These are phyloP conservation scores for Taphrina deformans DNA, from an alignment of 1,139 yeast species.

Conservation along the genomic window DNA sequence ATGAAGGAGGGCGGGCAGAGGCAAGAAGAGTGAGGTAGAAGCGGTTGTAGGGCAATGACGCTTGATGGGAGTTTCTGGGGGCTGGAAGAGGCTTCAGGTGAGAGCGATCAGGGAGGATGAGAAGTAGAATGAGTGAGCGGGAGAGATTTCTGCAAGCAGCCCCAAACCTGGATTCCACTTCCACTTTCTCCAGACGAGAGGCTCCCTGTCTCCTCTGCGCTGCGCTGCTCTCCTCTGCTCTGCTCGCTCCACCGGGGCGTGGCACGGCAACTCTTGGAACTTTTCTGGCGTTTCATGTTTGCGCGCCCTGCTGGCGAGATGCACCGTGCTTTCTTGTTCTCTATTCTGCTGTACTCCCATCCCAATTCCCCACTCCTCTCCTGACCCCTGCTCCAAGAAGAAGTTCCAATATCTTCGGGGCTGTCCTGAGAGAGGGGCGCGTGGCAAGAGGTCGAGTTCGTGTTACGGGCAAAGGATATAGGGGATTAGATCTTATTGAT, in stretches of 20 bases:
- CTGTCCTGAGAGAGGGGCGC: background rate
- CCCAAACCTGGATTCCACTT: too few relatives aligned
- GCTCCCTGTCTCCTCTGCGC: too few relatives aligned
- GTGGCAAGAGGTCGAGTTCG: background rate
- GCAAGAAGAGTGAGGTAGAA: too few relatives aligned
- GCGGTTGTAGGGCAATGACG: too few relatives aligned
- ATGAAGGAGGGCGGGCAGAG: background rate
- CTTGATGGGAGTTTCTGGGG: too few relatives aligned
- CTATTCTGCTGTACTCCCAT: background rate
- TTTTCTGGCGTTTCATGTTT: slow-evolving; percentile 1
- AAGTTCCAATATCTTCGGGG: background rate
- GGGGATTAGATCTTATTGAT: background rate
- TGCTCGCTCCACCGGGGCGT: too few relatives aligned
- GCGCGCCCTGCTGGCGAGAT: background rate
- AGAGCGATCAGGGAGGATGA: background rate
- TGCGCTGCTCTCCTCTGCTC: too few relatives aligned
- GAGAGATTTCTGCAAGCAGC: too few relatives aligned
- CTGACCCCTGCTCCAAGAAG: background rate
- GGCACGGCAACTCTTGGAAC: too few relatives aligned
- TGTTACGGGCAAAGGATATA: background rate
- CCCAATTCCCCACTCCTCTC: background rate
- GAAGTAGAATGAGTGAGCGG: too few relatives aligned
- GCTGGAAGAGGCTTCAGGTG: too few relatives aligned
- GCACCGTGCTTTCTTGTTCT: background rate
- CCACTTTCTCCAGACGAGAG: background rate